Conservation (phyloP, 2,329 filamentous ascomycete genomes). For the Cercospora sp. region DNA sequence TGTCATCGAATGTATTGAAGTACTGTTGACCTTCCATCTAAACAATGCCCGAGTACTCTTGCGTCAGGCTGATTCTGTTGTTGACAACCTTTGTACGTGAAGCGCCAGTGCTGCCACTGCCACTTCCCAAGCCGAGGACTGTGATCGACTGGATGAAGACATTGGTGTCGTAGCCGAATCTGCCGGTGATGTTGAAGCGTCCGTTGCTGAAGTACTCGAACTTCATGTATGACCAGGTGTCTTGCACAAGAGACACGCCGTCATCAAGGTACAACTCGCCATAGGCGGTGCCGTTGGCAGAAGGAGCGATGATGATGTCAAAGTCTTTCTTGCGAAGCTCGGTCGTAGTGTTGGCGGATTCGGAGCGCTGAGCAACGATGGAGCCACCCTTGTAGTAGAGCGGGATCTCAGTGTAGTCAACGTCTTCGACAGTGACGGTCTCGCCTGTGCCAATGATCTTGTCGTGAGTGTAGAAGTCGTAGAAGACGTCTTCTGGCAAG, state of each 20-base stretch:
- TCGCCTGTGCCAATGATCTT: slow-evolving; percentile 49
- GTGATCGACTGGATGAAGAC: slow-evolving; percentile 53
- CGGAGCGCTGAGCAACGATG: slow-evolving; percentile 61
- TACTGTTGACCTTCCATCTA: not conserved
- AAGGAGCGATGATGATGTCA: slow-evolving; percentile 68
- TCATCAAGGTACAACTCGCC: slow-evolving; percentile 78
- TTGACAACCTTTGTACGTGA: slow-evolving; percentile 3
- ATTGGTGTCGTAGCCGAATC: slow-evolving; percentile 45
- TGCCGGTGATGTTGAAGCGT: slow-evolving; percentile 20
- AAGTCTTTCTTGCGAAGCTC: slow-evolving; percentile 67
- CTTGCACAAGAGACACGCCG: slow-evolving; percentile 65
- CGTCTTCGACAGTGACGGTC: slow-evolving; percentile 46
- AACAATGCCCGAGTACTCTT: slow-evolving; percentile 7
- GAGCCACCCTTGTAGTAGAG: slow-evolving; percentile 66
- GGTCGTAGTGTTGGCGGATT: slow-evolving; percentile 61
- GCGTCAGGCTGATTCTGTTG: slow-evolving; percentile 5
- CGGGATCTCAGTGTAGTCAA: slow-evolving; percentile 59
- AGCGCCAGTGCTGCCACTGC: slow-evolving; percentile 26
- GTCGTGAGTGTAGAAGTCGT: slow-evolving; percentile 59
- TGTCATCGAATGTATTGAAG: not conserved
- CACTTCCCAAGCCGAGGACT: slow-evolving; percentile 43
- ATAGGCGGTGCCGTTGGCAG: slow-evolving; percentile 59
- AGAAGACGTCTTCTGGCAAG: slow-evolving; percentile 60
- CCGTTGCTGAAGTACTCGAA: slow-evolving; percentile 54
- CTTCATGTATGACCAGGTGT: slow-evolving; percentile 55